These are phyloP conservation scores for Pyronema omphalodes DNA, from an alignment of 495 filamentous ascomycete genomes.

Conservation along the genomic window DNA sequence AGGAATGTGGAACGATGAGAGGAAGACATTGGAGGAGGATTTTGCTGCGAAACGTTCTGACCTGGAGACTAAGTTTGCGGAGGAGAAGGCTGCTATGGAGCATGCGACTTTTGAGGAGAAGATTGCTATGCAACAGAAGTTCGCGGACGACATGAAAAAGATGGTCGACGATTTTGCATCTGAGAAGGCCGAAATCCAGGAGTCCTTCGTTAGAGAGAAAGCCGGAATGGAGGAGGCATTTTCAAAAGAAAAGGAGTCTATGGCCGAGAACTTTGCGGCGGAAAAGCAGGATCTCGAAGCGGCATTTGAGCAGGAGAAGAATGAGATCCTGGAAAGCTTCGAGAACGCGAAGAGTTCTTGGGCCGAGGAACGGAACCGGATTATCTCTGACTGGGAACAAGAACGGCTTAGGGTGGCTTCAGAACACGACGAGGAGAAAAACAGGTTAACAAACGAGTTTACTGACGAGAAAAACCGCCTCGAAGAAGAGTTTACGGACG, in stretches of 20 bases:
- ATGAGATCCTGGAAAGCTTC: conserved; percentile 13
- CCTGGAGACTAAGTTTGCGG: conserved; percentile 6
- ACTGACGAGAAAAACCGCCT: conserved; percentile 16
- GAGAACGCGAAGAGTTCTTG: conserved; percentile 17
- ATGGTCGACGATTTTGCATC: conserved; percentile 14
- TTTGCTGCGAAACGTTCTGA: background rate
- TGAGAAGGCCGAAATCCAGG: conserved; percentile 15
- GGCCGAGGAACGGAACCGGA: conserved; percentile 16
- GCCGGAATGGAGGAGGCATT: conserved; percentile 11
- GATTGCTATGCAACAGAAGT: conserved; percentile 11
- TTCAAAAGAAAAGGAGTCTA: conserved; percentile 12
- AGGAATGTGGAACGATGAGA: conserved; percentile 25
- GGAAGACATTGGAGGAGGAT: conserved; percentile 10
- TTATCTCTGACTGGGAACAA: conserved; percentile 7
- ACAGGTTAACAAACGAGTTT: background rate
- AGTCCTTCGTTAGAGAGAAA: conserved; percentile 13
- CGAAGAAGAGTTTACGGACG: conserved; percentile 15
- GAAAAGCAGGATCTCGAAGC: conserved; percentile 14
- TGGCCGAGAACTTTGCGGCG: conserved; percentile 16
- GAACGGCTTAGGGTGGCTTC: background rate
- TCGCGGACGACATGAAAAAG: conserved; percentile 11
- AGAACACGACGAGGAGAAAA: background rate
- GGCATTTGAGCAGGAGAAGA: conserved; percentile 27
- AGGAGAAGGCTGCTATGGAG: conserved; percentile 29
- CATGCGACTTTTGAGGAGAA: conserved; percentile 26